phyloP scores from a whole-genome alignment of 1,284 basidiomycete genomes.

The Ustilago cynodontis region DNA sequence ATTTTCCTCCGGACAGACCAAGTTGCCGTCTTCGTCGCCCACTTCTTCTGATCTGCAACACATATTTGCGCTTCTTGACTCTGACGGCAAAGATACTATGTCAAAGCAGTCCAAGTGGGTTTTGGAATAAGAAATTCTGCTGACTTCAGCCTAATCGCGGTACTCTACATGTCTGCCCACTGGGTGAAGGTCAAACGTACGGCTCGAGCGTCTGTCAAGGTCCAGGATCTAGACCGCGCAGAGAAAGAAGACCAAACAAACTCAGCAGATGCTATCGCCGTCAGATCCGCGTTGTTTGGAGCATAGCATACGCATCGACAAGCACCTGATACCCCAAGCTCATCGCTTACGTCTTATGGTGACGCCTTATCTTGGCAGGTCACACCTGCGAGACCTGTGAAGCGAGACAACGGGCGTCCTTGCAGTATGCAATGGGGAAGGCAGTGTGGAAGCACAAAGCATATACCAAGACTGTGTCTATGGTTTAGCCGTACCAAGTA shows the following conservation, averaged over 20 bases:
- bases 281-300: background rate
- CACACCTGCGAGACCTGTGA: no score
- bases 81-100: background rate
- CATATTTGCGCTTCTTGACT: background rate
- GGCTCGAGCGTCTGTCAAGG: background rate
- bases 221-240: no score
- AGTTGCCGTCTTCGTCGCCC: background rate
- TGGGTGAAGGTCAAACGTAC: background rate
- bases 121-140: background rate
- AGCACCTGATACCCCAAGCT: background rate
- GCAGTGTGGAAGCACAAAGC: background rate
- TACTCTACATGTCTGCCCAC: background rate
- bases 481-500: constrained; percentile 2
- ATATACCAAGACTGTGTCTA: background rate
- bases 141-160: background rate
- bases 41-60: background rate
- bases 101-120: background rate
- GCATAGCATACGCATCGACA: background rate
- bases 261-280: background rate
- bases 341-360: background rate
- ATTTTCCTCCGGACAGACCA: background rate
- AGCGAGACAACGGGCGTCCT: background rate
- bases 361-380: background rate
- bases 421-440: background rate
- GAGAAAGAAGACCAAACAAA: background rate